phyloP scores from a whole-genome alignment of 2,329 filamentous ascomycete species.

The Pleochaeta shiraiana region DNA sequence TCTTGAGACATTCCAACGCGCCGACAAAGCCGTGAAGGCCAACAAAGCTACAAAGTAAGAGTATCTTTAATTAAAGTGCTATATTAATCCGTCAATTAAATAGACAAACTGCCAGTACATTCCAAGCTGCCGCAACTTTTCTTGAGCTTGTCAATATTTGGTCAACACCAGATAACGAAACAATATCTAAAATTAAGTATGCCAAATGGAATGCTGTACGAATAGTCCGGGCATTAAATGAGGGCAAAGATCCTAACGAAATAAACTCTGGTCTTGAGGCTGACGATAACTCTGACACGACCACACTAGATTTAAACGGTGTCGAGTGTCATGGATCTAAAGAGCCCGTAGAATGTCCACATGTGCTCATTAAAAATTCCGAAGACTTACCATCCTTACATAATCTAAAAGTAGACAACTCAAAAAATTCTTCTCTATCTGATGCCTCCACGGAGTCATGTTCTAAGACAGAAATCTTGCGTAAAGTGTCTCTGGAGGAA shows the following conservation, averaged over 20 bases:
- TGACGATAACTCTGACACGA: constrained; percentile 23
- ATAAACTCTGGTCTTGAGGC: constrained; percentile 52
- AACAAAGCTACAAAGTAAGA: constrained; percentile 61
- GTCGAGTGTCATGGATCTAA: constrained; percentile 37
- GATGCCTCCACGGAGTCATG: no score
- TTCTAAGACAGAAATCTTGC: no score
- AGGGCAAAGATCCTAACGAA: constrained; percentile 78
- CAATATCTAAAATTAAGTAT: constrained; percentile 75
- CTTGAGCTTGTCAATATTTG: constrained; percentile 76
- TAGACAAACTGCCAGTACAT: constrained; percentile 83
- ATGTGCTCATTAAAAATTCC: no score
- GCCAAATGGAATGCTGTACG: constrained; percentile 89
- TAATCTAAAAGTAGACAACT: no score
- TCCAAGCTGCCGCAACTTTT: constrained; percentile 81
- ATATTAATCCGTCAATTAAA: neutral
- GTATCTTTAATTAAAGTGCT: neutral
- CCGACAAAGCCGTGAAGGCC: constrained; percentile 26
- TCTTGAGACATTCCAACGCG: constrained; percentile 66
- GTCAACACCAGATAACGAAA: constrained; percentile 52
- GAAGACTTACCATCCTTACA: no score
- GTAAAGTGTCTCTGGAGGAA: no score
- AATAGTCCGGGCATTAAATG: constrained; percentile 77
- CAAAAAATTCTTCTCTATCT: no score
- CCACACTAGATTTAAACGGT: constrained; percentile 37
- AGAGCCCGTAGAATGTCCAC: constrained; percentile 22